These are phyloP conservation scores for Phellinidium pouzarii DNA, from an alignment of 1,284 basidiomycete species.

Conservation along the genomic window DNA sequence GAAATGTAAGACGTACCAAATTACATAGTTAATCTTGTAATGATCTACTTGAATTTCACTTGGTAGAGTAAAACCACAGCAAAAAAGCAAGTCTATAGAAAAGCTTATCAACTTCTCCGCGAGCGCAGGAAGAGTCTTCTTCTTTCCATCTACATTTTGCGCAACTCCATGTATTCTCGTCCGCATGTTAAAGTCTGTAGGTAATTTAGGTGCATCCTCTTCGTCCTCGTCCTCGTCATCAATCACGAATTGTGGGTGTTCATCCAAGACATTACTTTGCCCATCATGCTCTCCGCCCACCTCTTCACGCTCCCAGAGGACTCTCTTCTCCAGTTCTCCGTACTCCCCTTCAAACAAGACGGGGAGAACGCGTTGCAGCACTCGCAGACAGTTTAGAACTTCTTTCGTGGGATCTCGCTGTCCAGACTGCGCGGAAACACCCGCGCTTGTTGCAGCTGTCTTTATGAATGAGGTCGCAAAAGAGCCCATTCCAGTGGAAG, in stretches of 20 bases:
- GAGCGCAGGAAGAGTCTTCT: conserved; percentile 60
- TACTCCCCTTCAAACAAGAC: conserved; percentile 80
- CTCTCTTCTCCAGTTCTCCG: conserved; percentile 63
- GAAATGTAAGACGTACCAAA: conserved; percentile 49
- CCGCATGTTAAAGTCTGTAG: background rate
- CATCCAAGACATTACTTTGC: conserved; percentile 24
- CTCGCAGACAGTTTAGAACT: conserved; percentile 80
- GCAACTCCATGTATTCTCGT: background rate
- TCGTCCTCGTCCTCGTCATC: conserved; percentile 73
- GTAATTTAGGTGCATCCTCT: conserved; percentile 24
- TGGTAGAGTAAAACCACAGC: conserved; percentile 86
- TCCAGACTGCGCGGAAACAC: conserved; percentile 24
- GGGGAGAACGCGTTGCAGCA: conserved; percentile 82
- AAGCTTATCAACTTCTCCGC: conserved; percentile 75
- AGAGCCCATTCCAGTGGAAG: conserved; percentile 50
- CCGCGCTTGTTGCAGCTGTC: conserved; percentile 31
- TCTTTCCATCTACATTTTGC: conserved; percentile 24
- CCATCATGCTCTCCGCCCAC: conserved; percentile 33
- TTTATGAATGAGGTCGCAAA: conserved; percentile 66
- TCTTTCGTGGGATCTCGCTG: conserved; percentile 74
- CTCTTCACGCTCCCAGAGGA: conserved; percentile 65
- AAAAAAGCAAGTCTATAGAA: conserved; percentile 81
- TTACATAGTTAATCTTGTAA: conserved; percentile 82
- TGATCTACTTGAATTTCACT: conserved; percentile 70
- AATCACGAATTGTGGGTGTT: conserved; percentile 67